Base-by-base conservation (phyloP, 306 rosid genomes). In the Cucurbita argyrosperma region DNA sequence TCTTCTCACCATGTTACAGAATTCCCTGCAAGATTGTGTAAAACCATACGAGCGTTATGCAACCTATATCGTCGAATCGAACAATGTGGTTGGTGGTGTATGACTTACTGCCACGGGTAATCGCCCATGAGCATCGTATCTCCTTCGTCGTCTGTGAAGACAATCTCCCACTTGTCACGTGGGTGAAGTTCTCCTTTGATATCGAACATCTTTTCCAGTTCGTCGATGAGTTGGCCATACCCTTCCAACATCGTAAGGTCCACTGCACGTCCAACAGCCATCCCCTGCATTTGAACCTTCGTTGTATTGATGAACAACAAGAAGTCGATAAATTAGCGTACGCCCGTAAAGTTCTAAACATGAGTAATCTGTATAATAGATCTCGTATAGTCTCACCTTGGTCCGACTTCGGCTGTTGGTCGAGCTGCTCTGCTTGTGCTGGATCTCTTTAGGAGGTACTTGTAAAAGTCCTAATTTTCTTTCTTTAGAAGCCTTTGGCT, bases 281-380 rank as follows among this genome's bases (percentile, higher is more conserved):
- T 83, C 4, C 96, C 99, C 79, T 91, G 96, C 99, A 95, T 95
- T 88, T 91, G 90, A 79, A 95, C 99, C 97, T 93, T 80, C 14
- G 75, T 68, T 60, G 58, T 78, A 68, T 88, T 43, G 50, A 43
- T 2, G 10, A 80, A 21, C 69, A 71, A 83, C 62, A 8, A 5
- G 19, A 70, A 71, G 6, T 53, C 16, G 8, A 30, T 68, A 77
- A 60, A 45, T 77, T 65, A 15, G 78, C 72, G 50, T 18, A 30
- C 16, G 19, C 64, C 30, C 37, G 53, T 1, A 14, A 53, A 65
- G 60, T 6, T 51, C 74, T 5, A n/a, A 42, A 78, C 50, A 26
- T 10, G 26, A 64, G 40, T 40, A 57, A 56, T 3, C 62, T 45
- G 23, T 75, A 52, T 61, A 16, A 45, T 49, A 15, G 21, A 70